phyloP scores from a whole-genome alignment of 2,329 filamentous ascomycete species.

The Plectosphaerella sp. region DNA sequence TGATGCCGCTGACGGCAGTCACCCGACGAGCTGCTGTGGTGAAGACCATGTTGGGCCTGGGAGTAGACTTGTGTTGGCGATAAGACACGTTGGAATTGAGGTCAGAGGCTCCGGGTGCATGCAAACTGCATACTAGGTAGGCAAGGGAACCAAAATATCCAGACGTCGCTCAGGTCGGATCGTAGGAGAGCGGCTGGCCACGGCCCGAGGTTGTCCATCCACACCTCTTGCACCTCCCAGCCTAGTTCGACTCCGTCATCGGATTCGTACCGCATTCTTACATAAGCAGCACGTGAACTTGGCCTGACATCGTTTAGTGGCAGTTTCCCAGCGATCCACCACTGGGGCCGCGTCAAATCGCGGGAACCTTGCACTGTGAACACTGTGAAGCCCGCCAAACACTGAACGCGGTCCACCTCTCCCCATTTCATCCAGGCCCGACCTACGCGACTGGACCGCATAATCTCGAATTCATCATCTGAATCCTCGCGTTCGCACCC shows the following conservation, averaged over 20 bases:
- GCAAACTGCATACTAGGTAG: neutral
- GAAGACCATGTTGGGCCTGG: constrained; percentile 23
- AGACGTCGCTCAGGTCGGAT: too few species aligned
- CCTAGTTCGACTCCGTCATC: neutral
- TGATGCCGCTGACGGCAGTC: constrained; percentile 14
- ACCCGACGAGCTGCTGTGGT: constrained; percentile 10
- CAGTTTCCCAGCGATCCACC: neutral
- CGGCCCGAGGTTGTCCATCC: constrained; percentile 29
- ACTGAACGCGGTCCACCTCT: too few species aligned
- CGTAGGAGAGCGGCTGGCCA: constrained; percentile 22
- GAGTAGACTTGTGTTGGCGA: neutral
- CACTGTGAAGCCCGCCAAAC: neutral
- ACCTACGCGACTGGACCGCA: too few species aligned
- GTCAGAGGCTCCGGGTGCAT: too few species aligned
- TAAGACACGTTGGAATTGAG: too few species aligned
- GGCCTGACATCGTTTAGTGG: neutral
- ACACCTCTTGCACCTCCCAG: neutral
- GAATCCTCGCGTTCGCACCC: too few species aligned
- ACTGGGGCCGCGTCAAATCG: neutral
- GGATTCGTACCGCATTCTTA: neutral
- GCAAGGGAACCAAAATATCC: neutral
- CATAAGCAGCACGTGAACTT: neutral
- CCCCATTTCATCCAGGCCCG: too few species aligned
- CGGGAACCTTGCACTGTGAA: neutral
- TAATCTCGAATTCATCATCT: too few species aligned